Evolutionary conservation across 164 flowering plant species (phyloP).

Genomic region (Annona cherimola): DNA sequence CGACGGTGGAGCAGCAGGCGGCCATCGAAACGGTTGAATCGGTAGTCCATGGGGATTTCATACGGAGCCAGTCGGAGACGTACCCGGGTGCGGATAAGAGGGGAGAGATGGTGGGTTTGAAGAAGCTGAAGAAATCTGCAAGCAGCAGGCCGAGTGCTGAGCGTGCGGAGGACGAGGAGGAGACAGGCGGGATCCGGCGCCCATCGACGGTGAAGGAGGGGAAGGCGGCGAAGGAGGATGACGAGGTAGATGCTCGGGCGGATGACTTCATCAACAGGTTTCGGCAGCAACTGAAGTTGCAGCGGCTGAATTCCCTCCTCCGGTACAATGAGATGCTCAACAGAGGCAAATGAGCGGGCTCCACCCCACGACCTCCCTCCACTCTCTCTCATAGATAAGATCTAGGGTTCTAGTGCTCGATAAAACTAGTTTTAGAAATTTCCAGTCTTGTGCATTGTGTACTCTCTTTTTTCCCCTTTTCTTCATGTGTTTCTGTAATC

Average conservation of each 20-base stretch:
- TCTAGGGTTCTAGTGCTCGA: too few relatives aligned
- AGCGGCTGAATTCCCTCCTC: constrained; percentile 40
- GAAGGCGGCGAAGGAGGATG: constrained; percentile 19
- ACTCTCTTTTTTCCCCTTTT: too few relatives aligned
- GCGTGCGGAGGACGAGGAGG: constrained; percentile 19
- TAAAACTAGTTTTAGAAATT: too few relatives aligned
- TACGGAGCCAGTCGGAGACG: constrained; percentile 9
- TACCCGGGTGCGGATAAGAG: constrained; percentile 2
- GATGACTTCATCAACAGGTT: constrained; percentile 55
- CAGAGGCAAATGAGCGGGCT: constrained; percentile 10
- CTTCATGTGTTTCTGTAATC: too few relatives aligned
- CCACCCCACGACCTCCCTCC: background rate
- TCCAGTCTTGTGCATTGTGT: too few relatives aligned
- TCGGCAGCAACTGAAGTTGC: constrained; percentile 47
- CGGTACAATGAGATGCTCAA: constrained; percentile 35
- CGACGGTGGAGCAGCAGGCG: background rate
- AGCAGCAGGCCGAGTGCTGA: constrained; percentile 13
- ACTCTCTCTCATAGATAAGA: too few relatives aligned
- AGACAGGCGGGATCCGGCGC: constrained; percentile 14
- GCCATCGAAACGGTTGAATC: constrained; percentile 2
- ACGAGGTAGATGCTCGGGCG: constrained; percentile 43
- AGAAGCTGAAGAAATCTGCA: constrained; percentile 30
- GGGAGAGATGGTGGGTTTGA: constrained; percentile 9
- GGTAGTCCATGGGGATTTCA: background rate
- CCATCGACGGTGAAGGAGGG: constrained; percentile 12